A percentile compares a stretch with the other conserved stretches of the same genome.
phyloP scores from a whole-genome alignment of 2,329 filamentous ascomycete genomes.

The Fusarium avenaceum region DNA sequence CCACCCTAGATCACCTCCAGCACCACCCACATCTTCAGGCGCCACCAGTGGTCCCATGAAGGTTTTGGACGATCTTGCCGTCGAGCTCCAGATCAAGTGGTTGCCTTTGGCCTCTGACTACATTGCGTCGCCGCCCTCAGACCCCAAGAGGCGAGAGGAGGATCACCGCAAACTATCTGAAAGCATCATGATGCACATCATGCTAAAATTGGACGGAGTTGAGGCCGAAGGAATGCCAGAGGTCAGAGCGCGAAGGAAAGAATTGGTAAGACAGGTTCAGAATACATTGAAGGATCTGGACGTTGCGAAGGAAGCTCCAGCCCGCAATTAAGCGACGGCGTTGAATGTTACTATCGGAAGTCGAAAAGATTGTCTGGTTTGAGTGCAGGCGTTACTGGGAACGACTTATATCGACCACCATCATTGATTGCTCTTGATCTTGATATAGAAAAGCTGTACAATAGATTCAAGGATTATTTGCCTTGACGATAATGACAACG shows the following conservation, averaged over 20 bases:
- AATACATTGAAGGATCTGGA: constrained; percentile 75
- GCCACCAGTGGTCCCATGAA: constrained; percentile 58
- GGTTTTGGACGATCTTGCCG: constrained; percentile 75
- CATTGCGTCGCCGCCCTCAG: constrained; percentile 71
- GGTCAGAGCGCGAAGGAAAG: constrained; percentile 75
- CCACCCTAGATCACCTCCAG: constrained; percentile 44
- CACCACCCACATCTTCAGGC: constrained; percentile 43
- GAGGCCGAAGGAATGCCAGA: constrained; percentile 78
- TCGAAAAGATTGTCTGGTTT: constrained; percentile 39
- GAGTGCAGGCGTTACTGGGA: constrained; percentile 44
- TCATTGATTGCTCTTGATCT: constrained; percentile 44
- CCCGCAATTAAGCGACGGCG: constrained; percentile 16
- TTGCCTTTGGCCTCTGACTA: constrained; percentile 76
- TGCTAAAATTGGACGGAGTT: constrained; percentile 82
- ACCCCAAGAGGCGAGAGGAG: constrained; percentile 76
- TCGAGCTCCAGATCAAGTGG: constrained; percentile 73
- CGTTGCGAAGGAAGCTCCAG: constrained; percentile 51
- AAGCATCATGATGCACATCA: constrained; percentile 79
- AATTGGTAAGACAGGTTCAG: constrained; percentile 79
- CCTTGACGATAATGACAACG: constrained; percentile 45
- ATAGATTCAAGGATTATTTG: constrained; percentile 44
- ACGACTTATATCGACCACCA: constrained; percentile 28
- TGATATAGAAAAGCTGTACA: constrained; percentile 49
- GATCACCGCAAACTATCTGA: constrained; percentile 83
- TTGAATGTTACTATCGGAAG: constrained; percentile 19